Evolutionary conservation across 106 monocot genomes (phyloP).

Genomic region (Iris macrosiphon): DNA sequence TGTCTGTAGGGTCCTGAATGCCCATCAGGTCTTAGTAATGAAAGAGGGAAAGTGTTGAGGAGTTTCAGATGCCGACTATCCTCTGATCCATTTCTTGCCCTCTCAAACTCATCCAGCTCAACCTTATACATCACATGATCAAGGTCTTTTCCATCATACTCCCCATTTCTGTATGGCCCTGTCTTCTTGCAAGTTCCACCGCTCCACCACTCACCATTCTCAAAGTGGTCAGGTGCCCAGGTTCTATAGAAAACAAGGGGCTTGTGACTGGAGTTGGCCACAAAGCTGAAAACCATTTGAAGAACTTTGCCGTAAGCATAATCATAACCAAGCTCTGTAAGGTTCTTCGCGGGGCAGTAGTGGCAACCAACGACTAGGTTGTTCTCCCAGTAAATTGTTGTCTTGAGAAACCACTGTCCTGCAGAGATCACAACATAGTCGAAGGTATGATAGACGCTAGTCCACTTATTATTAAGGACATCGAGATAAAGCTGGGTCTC

Average conservation of each 20-base stretch:
- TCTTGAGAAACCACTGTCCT: constrained; percentile 85
- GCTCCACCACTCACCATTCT: constrained; percentile 54
- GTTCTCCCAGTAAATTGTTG: constrained; percentile 69
- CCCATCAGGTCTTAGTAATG: constrained; percentile 52
- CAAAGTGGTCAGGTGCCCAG: constrained; percentile 69
- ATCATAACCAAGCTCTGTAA: constrained; percentile 41
- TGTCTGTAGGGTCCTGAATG: constrained; percentile 54
- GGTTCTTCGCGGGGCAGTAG: constrained; percentile 48
- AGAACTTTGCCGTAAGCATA: constrained; percentile 34
- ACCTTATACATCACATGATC: constrained; percentile 37
- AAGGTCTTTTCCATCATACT: constrained; percentile 21
- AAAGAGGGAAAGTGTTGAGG: constrained; percentile 46
- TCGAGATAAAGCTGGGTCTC: constrained; percentile 67
- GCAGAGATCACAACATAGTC: constrained; percentile 62
- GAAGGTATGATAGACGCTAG: constrained; percentile 25
- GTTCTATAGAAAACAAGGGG: constrained; percentile 51
- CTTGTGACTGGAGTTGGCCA: constrained; percentile 27
- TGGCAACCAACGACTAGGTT: constrained; percentile 51
- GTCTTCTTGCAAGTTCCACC: constrained; percentile 61
- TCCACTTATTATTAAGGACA: constrained; percentile 59
- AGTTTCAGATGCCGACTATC: constrained; percentile 18
- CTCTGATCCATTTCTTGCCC: neutral
- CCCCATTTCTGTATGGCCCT: constrained; percentile 31
- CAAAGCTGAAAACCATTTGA: constrained; percentile 16
- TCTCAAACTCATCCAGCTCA: constrained; percentile 49